Percentiles rank a stretch among this genome's conserved stretches.
phyloP scores from a whole-genome alignment of 768 basidiomycete genomes.

The Pleurotus sapidus region DNA sequence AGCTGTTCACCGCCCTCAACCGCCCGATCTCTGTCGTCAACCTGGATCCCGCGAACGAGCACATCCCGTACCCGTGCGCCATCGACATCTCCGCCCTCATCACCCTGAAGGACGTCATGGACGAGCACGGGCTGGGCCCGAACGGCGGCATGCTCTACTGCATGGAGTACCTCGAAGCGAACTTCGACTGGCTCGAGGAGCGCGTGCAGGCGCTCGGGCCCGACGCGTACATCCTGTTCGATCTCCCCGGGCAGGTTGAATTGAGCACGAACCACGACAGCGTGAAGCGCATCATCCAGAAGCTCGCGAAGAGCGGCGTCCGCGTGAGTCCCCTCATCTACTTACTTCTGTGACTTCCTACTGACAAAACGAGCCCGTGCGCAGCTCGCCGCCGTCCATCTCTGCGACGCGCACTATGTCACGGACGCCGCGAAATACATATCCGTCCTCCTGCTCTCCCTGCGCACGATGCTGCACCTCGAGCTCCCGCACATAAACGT shows the following conservation, averaged over 20 bases:
- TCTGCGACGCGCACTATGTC: slow-evolving; percentile 97
- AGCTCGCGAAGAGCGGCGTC: slow-evolving; percentile 71
- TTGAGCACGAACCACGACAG: slow-evolving; percentile 94
- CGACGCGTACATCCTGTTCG: slow-evolving; percentile 89
- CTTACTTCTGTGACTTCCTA: background rate
- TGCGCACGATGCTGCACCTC: slow-evolving; percentile 97
- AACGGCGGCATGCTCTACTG: slow-evolving; percentile 97
- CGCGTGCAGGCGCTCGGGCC: slow-evolving; percentile 59
- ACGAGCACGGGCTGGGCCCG: slow-evolving; percentile 80
- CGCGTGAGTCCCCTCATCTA: slow-evolving; percentile 60
- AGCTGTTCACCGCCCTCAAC: slow-evolving; percentile 82
- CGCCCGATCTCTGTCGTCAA: slow-evolving; percentile 91
- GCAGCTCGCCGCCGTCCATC: slow-evolving; percentile 89
- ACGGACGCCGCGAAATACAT: slow-evolving; percentile 96
- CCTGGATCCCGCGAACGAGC: slow-evolving; percentile 92
- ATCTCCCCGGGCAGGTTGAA: slow-evolving; percentile 97
- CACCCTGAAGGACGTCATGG: slow-evolving; percentile 85
- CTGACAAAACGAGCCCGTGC: too few relatives aligned
- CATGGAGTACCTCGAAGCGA: slow-evolving; percentile 95
- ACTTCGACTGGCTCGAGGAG: slow-evolving; percentile 85
- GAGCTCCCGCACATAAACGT: slow-evolving; percentile 99
- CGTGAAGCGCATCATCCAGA: slow-evolving; percentile 74
- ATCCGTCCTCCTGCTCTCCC: slow-evolving; percentile 85
- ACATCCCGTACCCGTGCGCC: slow-evolving; percentile 88
- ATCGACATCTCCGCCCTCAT: slow-evolving; percentile 84